Evolutionary conservation across 2,329 filamentous ascomycete species (phyloP).

Genomic region (Calonectria naviculata): DNA sequence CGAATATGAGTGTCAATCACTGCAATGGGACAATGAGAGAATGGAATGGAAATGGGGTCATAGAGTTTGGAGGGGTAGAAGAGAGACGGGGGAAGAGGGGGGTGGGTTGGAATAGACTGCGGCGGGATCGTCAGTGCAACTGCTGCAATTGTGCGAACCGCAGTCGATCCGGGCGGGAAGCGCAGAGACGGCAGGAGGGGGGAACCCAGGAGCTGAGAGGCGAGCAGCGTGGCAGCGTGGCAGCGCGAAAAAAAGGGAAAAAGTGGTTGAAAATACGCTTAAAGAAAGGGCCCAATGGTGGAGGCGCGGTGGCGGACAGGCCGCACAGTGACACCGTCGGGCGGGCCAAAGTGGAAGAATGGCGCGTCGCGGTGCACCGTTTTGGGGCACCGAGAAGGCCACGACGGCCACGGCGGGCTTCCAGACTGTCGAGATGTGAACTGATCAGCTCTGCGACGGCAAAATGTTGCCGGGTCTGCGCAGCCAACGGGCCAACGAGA

Average conservation of each 20-base stretch:
- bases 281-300: not conserved
- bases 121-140: not conserved
- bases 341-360: not conserved
- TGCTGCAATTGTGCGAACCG: not conserved
- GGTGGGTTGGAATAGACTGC: conserved; percentile 5
- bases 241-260: not conserved
- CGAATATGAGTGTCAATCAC: not conserved
- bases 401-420: not conserved
- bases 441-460: not conserved
- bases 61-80: not conserved
- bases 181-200: not conserved
- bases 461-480: conserved; percentile 5
- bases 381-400: not conserved
- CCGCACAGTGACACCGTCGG: not conserved
- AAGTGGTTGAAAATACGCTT: conserved; percentile 17
- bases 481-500: conserved; percentile 9
- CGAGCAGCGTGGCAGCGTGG: too few species aligned
- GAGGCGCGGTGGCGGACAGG: not conserved
- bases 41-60: not conserved
- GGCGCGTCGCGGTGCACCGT: not conserved
- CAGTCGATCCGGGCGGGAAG: conserved; percentile 8
- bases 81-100: not conserved
- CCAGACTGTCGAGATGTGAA: conserved; percentile 1
- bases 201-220: not conserved
- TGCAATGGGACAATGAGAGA: not conserved